Conservation (phyloP, 2,329 filamentous ascomycete genomes). For the Chaetomium globosum region DNA sequence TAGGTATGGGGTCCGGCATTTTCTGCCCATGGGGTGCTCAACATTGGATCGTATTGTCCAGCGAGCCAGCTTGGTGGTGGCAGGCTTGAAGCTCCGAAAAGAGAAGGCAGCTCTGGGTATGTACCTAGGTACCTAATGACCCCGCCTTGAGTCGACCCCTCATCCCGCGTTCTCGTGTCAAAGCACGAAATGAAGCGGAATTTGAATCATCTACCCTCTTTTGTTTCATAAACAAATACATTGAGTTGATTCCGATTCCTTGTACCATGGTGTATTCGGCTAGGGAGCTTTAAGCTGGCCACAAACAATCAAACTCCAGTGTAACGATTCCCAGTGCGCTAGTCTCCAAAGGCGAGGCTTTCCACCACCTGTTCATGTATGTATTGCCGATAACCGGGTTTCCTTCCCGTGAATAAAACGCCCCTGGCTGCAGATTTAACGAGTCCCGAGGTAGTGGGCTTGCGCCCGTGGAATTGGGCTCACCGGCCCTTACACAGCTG, state of each 20-base stretch:
- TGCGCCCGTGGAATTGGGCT: constrained; percentile 10
- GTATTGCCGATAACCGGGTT: no score
- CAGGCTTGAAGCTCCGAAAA: neutral
- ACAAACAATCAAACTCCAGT: neutral
- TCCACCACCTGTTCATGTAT: no score
- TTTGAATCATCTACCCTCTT: constrained; percentile 2
- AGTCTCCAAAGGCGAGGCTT: neutral
- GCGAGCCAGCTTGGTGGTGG: no score
- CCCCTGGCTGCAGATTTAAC: neutral
- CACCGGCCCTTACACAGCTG: constrained; percentile 25
- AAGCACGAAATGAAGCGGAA: neutral
- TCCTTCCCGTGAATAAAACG: neutral
- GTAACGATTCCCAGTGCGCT: neutral
- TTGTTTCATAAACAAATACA: neutral
- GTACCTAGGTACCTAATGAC: neutral
- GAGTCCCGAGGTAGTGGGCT: neutral
- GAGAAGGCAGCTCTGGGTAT: neutral
- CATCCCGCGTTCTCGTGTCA: neutral
- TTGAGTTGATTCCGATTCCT: neutral
- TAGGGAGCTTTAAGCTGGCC: neutral
- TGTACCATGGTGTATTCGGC: neutral
- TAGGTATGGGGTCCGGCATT: no score
- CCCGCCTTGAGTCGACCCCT: constrained; percentile 9
- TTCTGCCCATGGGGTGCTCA: no score
- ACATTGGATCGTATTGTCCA: no score